Evolutionary conservation across 129 eudicot genomes (phyloP).

Genomic region (Heracleum sosnowskyi): DNA sequence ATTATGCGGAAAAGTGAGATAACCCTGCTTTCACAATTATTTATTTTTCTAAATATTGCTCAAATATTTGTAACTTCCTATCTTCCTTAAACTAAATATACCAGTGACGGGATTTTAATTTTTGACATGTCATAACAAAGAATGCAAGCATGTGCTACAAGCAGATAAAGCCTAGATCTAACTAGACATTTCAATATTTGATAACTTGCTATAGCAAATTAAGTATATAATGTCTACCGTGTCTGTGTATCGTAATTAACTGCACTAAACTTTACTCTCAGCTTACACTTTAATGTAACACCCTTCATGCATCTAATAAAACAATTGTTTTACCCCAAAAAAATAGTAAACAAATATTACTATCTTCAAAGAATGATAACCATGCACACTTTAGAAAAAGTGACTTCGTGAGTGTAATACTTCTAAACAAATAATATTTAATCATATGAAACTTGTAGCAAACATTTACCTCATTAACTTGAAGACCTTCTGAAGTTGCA

Average conservation of each 20-base stretch:
- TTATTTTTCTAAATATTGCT: not conserved
- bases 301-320: not conserved
- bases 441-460: slow-evolving; percentile 10
- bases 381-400: not conserved
- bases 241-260: not conserved
- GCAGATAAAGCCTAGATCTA: not conserved
- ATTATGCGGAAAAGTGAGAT: not conserved
- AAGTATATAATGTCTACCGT: not conserved
- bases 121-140: not conserved
- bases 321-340: not conserved
- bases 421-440: not conserved
- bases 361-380: not conserved
- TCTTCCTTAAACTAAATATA: not conserved
- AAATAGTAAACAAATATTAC: not conserved
- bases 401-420: not conserved
- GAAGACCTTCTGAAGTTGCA: slow-evolving; percentile 69
- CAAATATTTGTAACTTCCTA: not conserved
- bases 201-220: not conserved
- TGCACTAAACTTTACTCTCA: no score
- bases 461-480: slow-evolving; percentile 71
- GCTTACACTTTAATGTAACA: no score
- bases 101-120: not conserved
- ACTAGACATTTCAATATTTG: not conserved
- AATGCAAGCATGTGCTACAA: not conserved
- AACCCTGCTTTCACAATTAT: not conserved